These are phyloP conservation scores for Kernera saxatilis DNA, from an alignment of 345 rosid species.

Conservation along the genomic window DNA sequence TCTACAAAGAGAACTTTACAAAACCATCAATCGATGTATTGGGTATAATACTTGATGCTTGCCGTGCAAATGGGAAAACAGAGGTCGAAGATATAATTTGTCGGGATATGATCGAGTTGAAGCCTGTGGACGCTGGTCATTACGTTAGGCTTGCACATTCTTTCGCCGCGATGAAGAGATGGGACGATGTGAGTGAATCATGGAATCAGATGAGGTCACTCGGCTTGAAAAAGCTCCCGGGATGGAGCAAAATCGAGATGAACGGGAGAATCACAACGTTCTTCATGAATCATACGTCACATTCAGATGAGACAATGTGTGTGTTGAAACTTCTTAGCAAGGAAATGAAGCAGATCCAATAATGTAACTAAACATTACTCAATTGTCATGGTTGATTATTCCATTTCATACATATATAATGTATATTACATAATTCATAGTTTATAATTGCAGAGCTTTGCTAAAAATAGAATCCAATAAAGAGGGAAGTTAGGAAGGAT, in stretches of 20 bases:
- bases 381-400: neutral
- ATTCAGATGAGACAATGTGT: slow-evolving; percentile 41
- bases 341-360: slow-evolving; percentile 32
- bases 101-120: slow-evolving; percentile 34
- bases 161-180: slow-evolving; percentile 51
- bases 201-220: slow-evolving; percentile 52
- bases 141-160: slow-evolving; percentile 51
- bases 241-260: slow-evolving; percentile 56
- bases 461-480: slow-evolving; percentile 22
- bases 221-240: slow-evolving; percentile 52
- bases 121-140: slow-evolving; percentile 41
- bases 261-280: slow-evolving; percentile 39
- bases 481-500: slow-evolving; percentile 7
- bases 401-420: neutral
- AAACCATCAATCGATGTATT: slow-evolving; percentile 39
- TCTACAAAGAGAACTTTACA: slow-evolving; percentile 41
- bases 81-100: slow-evolving; percentile 37
- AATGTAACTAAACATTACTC: neutral
- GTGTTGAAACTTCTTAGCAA: slow-evolving; percentile 30
- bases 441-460: neutral
- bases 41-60: slow-evolving; percentile 55
- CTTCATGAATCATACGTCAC: slow-evolving; percentile 42
- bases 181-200: slow-evolving; percentile 47
- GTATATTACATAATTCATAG: neutral
- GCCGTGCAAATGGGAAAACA: slow-evolving; percentile 32